Conservation (phyloP, 1,284 basidiomycete genomes). For the Cryptococcus maquisensis region DNA sequence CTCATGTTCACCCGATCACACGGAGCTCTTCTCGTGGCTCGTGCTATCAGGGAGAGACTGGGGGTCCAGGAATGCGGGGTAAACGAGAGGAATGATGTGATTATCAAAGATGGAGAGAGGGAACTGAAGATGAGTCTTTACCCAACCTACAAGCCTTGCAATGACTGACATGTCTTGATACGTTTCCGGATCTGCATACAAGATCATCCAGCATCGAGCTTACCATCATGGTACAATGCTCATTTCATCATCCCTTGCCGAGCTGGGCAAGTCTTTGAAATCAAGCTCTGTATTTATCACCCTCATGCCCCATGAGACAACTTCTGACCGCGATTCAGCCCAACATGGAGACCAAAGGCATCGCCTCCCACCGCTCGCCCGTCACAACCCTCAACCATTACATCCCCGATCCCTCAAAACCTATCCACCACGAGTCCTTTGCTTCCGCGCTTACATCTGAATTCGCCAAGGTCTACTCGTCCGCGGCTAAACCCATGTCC, state of each 20-base stretch:
- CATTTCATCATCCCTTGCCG: constrained; percentile 69
- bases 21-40: constrained; percentile 73
- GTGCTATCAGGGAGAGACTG: constrained; percentile 67
- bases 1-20: constrained; percentile 71
- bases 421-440: constrained; percentile 64
- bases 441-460: constrained; percentile 64
- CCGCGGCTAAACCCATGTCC: constrained; percentile 6
- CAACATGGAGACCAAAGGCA: constrained; percentile 75
- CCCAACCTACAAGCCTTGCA: neutral
- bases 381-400: constrained; percentile 74
- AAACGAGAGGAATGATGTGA: constrained; percentile 89
- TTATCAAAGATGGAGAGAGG: constrained; percentile 55
- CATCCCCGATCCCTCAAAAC: constrained; percentile 22
- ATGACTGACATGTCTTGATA: constrained; percentile 44
- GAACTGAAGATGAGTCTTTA: constrained; percentile 72
- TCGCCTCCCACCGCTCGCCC: constrained; percentile 85
- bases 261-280: constrained; percentile 67
- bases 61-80: constrained; percentile 64
- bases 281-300: constrained; percentile 60
- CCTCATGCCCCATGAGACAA: neutral
- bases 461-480: constrained; percentile 64
- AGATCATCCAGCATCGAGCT: constrained; percentile 82
- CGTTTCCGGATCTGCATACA: constrained; percentile 97
- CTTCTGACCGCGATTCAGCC: constrained; percentile 51
- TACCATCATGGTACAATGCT: constrained; percentile 99